Base-by-base conservation (phyloP, 371 early-diverging fungal species). In the Batkoa obscura region DNA sequence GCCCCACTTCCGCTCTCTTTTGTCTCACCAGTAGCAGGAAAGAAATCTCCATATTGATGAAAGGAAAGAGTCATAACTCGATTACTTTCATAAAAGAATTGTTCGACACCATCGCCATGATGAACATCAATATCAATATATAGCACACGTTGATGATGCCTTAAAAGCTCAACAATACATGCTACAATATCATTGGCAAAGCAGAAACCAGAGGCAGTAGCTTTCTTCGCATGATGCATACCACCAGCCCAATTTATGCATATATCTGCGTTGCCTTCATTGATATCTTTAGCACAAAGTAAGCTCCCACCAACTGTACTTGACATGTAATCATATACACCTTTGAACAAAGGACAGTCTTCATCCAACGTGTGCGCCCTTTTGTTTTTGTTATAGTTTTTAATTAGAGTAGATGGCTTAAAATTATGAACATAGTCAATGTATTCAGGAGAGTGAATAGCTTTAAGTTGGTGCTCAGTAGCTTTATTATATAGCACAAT, bases 121-220 rank as follows among this genome's bases (percentile, higher is more conserved):
- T 99, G 99, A 32, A 98, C 88, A 64, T 99, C 99, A 64, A 97
- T 97, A 68, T 99, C 99, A 60, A 99, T 84, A 71, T 99, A 99
- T 35, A 99, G 70, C n/a, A 99, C 99, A 45, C 98, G 83, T 52
- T 81, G 79, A 70, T 98, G 86, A 64, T 83, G 83, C 57, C 78
- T 78, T 56, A 99, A 67, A 50, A 99, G 77, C 68, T 99, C 98
- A 58, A 98, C 66, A 52, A 99, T 96, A 1, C 84, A 91, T 31
- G 98, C 67, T 1, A 93, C 95, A 64, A 98, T 98, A 61, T 99
- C 99, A 70, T 98, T 98, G 13, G 96, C 89, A 74, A 98, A 99
- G 67, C 99, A 99, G 69, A 99, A 99, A 13, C 99, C 99, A 55
- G 87, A 84, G 0, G 99, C 95, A 61, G 89, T 95, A 37, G 72